Evolutionary conservation across 352 stramenopile genomes (phyloP), one percentile per base, ranked within the genome.

Genomic region (Pythium chondricola): DNA sequence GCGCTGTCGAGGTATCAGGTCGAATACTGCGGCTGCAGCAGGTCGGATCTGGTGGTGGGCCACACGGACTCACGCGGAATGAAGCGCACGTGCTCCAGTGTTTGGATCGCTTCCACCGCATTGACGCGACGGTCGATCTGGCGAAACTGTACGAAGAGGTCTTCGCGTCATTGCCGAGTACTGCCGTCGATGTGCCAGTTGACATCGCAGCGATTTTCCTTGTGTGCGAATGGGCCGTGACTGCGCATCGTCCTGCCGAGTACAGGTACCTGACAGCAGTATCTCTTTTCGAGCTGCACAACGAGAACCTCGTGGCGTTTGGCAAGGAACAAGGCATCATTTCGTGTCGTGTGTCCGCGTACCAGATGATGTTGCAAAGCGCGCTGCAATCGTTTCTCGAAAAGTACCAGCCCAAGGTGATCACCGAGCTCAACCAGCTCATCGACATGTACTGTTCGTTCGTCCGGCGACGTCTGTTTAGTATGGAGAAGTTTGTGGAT

Each of bases 211-310:
- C 69, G 8, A 47, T 94, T 31, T 82, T 88, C 32, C 58, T 90
- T 6, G 65, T 94, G 2, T 92, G 80, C 25, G 83, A 94, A 40
- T 94, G 83, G 83, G 76, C 80, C 14, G 74, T 94, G 18, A 88
- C 80, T 16, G 83, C 71, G 27, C 80, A 94, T 37, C 71, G 83
- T 20, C 79, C 83, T 7, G 70, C 78, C 17, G 83, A 94, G 33
- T 92, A 90, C 41, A 72, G 83, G 8, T 94, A 88, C 55, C 59
- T 94, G 5, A 85, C 81, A 30, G 74, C 78, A 29, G 56, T 90
- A 31, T 81, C 80, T 8, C 48, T 94, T 33, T 68, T 94, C 13
- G 81, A 94, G 43, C 89, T 90, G 74, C 80, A 92, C 52, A 91
- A 68, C 47, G 82, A 72, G 17, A 50, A 67, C 11, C 56, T 92